Conservation (phyloP, 2,329 filamentous ascomycete genomes). For the Coleophoma crateriformis region DNA sequence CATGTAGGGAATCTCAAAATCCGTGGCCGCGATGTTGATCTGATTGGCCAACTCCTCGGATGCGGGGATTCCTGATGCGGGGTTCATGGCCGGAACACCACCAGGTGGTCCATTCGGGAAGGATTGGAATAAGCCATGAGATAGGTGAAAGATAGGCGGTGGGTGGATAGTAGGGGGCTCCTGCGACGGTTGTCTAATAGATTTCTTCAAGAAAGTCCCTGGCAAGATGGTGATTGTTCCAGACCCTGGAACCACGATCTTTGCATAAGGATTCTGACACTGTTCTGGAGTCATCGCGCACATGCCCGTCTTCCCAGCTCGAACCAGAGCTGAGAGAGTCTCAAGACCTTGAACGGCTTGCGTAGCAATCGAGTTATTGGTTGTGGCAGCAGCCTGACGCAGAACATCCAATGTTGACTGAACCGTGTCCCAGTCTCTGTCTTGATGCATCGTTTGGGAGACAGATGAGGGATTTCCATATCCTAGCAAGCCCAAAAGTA, state of each 20-base stretch:
- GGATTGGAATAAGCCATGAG: not conserved
- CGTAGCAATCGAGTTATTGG: conserved; percentile 32
- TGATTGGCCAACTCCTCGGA: not conserved
- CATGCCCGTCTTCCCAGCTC: not conserved
- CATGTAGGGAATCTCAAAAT: conserved; percentile 5
- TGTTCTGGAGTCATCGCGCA: not conserved
- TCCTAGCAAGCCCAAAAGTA: conserved; percentile 34
- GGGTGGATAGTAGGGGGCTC: not conserved
- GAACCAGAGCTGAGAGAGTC: conserved; percentile 2
- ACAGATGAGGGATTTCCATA: conserved; percentile 9
- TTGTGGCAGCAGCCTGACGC: conserved; percentile 25
- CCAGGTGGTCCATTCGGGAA: not conserved
- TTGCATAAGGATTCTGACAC: conserved; percentile 3
- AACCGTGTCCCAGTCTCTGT: conserved; percentile 30
- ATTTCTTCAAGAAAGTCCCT: not conserved
- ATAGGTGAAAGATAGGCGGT: not conserved
- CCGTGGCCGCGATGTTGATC: not conserved
- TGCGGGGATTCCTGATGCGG: not conserved
- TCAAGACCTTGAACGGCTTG: conserved; percentile 36
- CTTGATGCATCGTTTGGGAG: conserved; percentile 21
- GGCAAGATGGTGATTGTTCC: conserved; percentile 10
- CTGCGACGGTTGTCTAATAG: not conserved
- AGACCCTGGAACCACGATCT: conserved; percentile 6
- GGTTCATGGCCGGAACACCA: not conserved
- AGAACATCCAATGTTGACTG: conserved; percentile 27